Conservation (phyloP, 2,329 filamentous ascomycete genomes). For the Aspergillus aculeatus region DNA sequence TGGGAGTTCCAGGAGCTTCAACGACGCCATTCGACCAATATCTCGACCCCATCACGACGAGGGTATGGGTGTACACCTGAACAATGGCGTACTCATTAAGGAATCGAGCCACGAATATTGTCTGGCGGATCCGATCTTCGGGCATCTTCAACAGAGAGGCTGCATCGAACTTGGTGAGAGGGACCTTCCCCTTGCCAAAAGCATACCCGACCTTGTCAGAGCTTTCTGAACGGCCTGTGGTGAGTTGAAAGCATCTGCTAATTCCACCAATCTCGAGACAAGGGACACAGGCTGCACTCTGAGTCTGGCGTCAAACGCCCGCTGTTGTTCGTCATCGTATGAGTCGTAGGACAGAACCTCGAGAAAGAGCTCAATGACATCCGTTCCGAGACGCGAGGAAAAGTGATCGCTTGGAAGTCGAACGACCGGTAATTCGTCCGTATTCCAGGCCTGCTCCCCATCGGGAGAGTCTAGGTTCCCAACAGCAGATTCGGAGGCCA, state of each 20-base stretch:
- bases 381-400: slow-evolving; percentile 28
- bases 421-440: slow-evolving; percentile 26
- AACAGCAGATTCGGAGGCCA: not conserved
- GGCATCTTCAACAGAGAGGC: slow-evolving; percentile 29
- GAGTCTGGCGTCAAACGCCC: slow-evolving; percentile 26
- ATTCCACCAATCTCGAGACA: slow-evolving; percentile 32
- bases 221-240: slow-evolving; percentile 23
- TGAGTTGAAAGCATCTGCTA: slow-evolving; percentile 38
- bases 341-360: slow-evolving; percentile 31
- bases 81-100: slow-evolving; percentile 29
- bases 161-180: slow-evolving; percentile 25
- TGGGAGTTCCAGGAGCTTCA: slow-evolving; percentile 20
- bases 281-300: slow-evolving; percentile 30
- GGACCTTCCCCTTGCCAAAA: slow-evolving; percentile 30
- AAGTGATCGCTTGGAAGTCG: slow-evolving; percentile 27
- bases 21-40: slow-evolving; percentile 33
- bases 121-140: slow-evolving; percentile 43
- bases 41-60: slow-evolving; percentile 39
- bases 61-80: slow-evolving; percentile 33
- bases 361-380: slow-evolving; percentile 36
- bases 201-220: slow-evolving; percentile 28
- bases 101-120: slow-evolving; percentile 37
- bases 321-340: slow-evolving; percentile 19
- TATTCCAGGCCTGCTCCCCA: not conserved
- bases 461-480: not conserved